Conservation (phyloP, 1,284 basidiomycete genomes). For the Boletellus deceptivus region DNA sequence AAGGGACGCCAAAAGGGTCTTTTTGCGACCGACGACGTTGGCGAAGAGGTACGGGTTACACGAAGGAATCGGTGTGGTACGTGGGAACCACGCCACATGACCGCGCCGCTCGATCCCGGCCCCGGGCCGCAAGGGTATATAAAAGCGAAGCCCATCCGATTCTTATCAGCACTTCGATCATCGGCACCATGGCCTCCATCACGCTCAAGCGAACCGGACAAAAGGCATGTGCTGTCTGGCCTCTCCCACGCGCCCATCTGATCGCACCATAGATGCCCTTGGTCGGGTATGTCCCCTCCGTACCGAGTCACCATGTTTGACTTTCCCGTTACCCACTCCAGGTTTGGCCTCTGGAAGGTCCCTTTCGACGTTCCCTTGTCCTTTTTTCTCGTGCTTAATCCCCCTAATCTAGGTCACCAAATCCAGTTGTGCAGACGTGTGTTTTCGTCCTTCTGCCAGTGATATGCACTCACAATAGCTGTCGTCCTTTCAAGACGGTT, state of each 20-base stretch:
- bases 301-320: not conserved
- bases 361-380: conserved; percentile 14
- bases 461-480: not conserved
- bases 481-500: conserved; percentile 44
- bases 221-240: conserved; percentile 38
- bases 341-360: conserved; percentile 72
- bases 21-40: no score
- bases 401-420: conserved; percentile 51
- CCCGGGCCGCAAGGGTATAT: not conserved
- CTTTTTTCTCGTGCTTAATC: conserved; percentile 3
- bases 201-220: conserved; percentile 58
- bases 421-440: conserved; percentile 56
- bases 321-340: conserved; percentile 22
- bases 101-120: no score
- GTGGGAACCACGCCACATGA: no score
- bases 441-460: conserved; percentile 13
- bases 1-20: no score
- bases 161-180: conserved; percentile 2
- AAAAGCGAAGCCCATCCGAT: not conserved
- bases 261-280: conserved; percentile 28
- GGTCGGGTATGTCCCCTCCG: conserved; percentile 27
- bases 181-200: conserved; percentile 45
- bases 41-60: no score
- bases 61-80: no score
- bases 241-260: not conserved